Evolutionary conservation across 2,329 filamentous ascomycete species (phyloP).

Genomic region (Fusarium avenaceum): DNA sequence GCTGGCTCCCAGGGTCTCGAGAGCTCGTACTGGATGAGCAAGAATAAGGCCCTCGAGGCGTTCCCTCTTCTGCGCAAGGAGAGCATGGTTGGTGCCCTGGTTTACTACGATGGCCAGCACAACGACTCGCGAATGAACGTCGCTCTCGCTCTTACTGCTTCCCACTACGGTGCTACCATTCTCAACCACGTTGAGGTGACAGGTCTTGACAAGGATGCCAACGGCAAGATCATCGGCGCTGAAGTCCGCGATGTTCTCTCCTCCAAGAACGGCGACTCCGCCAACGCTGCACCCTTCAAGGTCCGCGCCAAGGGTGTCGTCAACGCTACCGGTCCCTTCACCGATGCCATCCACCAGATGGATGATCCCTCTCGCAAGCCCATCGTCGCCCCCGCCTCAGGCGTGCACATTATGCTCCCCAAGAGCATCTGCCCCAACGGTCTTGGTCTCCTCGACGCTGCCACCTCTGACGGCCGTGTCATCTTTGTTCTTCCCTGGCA

Average conservation of each 20-base stretch:
- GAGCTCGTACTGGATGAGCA: slow-evolving; percentile 84
- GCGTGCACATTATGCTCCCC: slow-evolving; percentile 86
- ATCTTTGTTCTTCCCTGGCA: slow-evolving; percentile 92
- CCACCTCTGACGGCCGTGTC: slow-evolving; percentile 82
- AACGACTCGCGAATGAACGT: slow-evolving; percentile 92
- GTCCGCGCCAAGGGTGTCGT: slow-evolving; percentile 84
- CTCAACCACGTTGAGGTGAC: slow-evolving; percentile 88
- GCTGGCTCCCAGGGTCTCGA: slow-evolving; percentile 87
- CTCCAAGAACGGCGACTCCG: slow-evolving; percentile 69
- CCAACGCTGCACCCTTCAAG: slow-evolving; percentile 67
- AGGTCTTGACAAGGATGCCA: slow-evolving; percentile 76
- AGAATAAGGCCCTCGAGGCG: slow-evolving; percentile 80
- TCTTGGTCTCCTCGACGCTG: slow-evolving; percentile 87
- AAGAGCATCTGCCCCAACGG: slow-evolving; percentile 82
- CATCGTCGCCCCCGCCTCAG: slow-evolving; percentile 84
- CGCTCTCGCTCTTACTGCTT: slow-evolving; percentile 83
- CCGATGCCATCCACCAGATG: slow-evolving; percentile 83
- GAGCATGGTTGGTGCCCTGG: slow-evolving; percentile 80
- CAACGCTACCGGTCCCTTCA: slow-evolving; percentile 87
- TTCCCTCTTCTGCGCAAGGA: slow-evolving; percentile 84
- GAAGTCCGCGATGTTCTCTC: slow-evolving; percentile 69
- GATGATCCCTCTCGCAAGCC: slow-evolving; percentile 77
- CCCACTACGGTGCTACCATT: slow-evolving; percentile 82
- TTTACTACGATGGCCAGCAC: slow-evolving; percentile 90
- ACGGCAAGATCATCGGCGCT: slow-evolving; percentile 78